Percentiles rank a stretch among this genome's conserved stretches.
Evolutionary conservation across 306 rosid genomes (phyloP).

Genomic region (Benincasa hispida): DNA sequence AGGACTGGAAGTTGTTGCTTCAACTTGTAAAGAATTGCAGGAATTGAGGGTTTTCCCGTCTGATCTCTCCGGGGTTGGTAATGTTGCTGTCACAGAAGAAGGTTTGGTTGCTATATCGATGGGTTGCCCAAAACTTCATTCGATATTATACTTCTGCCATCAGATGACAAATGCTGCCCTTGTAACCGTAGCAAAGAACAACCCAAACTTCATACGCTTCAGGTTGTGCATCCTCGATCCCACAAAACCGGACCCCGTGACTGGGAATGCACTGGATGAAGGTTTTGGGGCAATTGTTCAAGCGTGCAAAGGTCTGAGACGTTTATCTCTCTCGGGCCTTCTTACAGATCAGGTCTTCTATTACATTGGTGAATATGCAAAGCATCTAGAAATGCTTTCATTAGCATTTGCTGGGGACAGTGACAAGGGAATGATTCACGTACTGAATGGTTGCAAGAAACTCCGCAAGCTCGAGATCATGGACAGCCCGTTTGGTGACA

Average conservation of each 20-base stretch:
- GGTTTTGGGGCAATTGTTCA: constrained; percentile 95
- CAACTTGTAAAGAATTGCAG: constrained; percentile 62
- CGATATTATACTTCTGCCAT: constrained; percentile 76
- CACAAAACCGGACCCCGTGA: constrained; percentile 51
- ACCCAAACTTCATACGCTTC: constrained; percentile 77
- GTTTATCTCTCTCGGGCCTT: constrained; percentile 64
- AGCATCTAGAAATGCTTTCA: constrained; percentile 84
- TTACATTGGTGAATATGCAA: constrained; percentile 83
- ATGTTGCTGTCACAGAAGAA: constrained; percentile 58
- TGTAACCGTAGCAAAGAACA: constrained; percentile 70
- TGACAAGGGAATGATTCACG: constrained; percentile 82
- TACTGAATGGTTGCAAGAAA: constrained; percentile 88
- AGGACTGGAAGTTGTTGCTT: constrained; percentile 68
- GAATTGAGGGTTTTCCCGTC: constrained; percentile 91
- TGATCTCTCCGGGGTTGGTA: constrained; percentile 32
- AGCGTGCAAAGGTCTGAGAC: constrained; percentile 66
- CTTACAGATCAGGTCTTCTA: constrained; percentile 70
- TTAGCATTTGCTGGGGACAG: constrained; percentile 83
- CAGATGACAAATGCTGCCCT: constrained; percentile 98
- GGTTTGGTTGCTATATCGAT: constrained; percentile 75
- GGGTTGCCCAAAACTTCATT: constrained; percentile 81
- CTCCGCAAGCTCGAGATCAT: constrained; percentile 89
- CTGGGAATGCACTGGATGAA: constrained; percentile 69
- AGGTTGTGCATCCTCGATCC: constrained; percentile 72
- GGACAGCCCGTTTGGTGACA: constrained; percentile 75